These are phyloP conservation scores for Trametes cingulata DNA, from an alignment of 768 basidiomycete species.

Conservation along the genomic window DNA sequence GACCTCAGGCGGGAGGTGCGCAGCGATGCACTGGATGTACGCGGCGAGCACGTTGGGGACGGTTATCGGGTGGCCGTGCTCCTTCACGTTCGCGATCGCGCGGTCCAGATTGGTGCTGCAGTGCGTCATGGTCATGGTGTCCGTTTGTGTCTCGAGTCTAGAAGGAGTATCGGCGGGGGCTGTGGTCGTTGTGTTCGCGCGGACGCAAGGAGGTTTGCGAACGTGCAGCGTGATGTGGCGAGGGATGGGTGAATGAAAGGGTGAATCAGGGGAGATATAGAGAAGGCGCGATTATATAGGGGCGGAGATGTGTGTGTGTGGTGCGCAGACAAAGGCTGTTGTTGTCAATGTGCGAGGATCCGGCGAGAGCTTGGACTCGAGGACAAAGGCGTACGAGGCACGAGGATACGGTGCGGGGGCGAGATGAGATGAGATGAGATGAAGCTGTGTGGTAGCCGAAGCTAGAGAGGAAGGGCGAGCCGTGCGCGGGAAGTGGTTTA, in stretches of 20 bases:
- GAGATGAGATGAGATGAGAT: no score
- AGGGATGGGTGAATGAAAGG: not conserved
- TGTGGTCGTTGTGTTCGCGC: not conserved
- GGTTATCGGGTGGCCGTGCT: constrained; percentile 30
- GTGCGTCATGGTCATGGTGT: not conserved
- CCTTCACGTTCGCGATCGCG: constrained; percentile 16
- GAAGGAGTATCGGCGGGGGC: no score
- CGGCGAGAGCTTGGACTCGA: not conserved
- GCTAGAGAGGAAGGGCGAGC: not conserved
- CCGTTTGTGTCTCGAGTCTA: no score
- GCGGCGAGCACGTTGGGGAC: constrained; percentile 73
- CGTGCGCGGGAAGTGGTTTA: not conserved
- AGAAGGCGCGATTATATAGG: not conserved
- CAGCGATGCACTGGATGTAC: constrained; percentile 63
- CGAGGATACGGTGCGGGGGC: constrained; percentile 8
- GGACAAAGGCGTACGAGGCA: constrained; percentile 8
- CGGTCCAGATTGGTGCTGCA: constrained; percentile 7
- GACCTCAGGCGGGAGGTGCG: constrained; percentile 67
- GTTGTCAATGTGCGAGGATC: not conserved
- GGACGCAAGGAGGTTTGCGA: not conserved
- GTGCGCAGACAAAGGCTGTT: constrained; percentile 15
- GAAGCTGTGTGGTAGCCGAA: not conserved
- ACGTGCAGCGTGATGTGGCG: not conserved
- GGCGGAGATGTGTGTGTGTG: not conserved
- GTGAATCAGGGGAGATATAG: not conserved